Evolutionary conservation across 352 stramenopile genomes (phyloP).

Genomic region (Globisporangium ultimum): DNA sequence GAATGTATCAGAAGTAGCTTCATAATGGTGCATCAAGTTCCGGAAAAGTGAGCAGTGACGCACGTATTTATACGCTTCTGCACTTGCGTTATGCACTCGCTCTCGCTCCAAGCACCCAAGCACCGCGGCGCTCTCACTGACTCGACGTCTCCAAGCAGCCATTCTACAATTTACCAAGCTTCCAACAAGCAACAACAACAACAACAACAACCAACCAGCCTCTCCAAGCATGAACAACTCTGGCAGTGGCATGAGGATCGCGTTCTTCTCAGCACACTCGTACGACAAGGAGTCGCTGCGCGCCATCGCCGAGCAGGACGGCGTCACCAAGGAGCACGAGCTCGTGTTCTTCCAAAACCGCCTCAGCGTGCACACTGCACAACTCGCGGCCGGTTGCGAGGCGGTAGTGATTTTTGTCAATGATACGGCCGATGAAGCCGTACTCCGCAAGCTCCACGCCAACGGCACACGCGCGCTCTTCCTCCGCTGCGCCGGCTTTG

Average conservation of each 20-base stretch:
- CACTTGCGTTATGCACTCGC: no score
- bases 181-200: not conserved
- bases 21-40: no score
- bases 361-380: conserved; percentile 42
- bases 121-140: no score
- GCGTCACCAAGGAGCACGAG: conserved; percentile 43
- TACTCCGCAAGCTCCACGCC: conserved; percentile 49
- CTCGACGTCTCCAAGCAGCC: not conserved
- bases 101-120: no score
- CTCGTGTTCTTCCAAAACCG: conserved; percentile 57
- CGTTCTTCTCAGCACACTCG: conserved; percentile 71
- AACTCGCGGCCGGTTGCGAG: conserved; percentile 53
- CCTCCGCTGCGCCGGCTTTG: conserved; percentile 26
- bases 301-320: conserved; percentile 31
- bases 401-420: conserved; percentile 86
- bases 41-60: no score
- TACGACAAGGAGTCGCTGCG: conserved; percentile 72
- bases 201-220: not conserved
- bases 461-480: conserved; percentile 63
- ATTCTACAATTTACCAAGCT: conserved; percentile 1
- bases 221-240: conserved; percentile 5
- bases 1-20: no score
- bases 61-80: no score
- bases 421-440: conserved; percentile 59
- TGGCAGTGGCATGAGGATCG: conserved; percentile 50